A percentile compares a stretch with the other conserved stretches of the same genome.
Conservation (phyloP, 1,139 yeast genomes). For the Scheffersomyces stambukii region DNA sequence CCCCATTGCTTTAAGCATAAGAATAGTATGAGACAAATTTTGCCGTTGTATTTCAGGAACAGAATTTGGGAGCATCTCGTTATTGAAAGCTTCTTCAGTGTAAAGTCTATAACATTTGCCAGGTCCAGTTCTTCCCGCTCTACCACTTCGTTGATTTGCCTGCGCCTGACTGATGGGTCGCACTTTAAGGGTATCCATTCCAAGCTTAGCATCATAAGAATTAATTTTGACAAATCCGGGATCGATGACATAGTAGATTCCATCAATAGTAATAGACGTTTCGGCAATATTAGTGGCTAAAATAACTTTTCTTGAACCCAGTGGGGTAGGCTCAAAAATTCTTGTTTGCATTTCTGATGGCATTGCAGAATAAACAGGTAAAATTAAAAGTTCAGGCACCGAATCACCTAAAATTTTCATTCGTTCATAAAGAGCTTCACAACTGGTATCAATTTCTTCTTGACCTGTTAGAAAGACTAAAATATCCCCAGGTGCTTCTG, state of each 20-base stretch:
- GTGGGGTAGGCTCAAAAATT: slow-evolving; percentile 73
- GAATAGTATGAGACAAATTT: slow-evolving; percentile 76
- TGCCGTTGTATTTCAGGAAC: slow-evolving; percentile 93
- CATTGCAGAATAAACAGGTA: slow-evolving; percentile 84
- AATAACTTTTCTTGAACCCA: slow-evolving; percentile 66
- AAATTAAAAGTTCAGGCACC: slow-evolving; percentile 62
- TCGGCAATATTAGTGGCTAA: slow-evolving; percentile 82
- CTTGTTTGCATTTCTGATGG: slow-evolving; percentile 72
- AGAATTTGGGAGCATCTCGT: slow-evolving; percentile 81
- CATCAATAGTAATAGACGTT: slow-evolving; percentile 78
- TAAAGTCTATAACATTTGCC: slow-evolving; percentile 75
- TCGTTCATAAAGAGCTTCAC: slow-evolving; percentile 67
- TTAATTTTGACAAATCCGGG: slow-evolving; percentile 80
- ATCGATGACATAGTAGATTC: slow-evolving; percentile 71
- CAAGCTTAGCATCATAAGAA: slow-evolving; percentile 70
- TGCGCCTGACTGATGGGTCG: slow-evolving; percentile 80
- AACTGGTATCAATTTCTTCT: slow-evolving; percentile 88
- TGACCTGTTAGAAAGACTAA: slow-evolving; percentile 85
- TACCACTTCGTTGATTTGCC: slow-evolving; percentile 77
- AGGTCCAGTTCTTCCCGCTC: slow-evolving; percentile 87
- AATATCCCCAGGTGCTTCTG: slow-evolving; percentile 79
- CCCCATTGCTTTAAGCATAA: slow-evolving; percentile 95
- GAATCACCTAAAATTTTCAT: slow-evolving; percentile 63
- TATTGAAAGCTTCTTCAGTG: slow-evolving; percentile 61
- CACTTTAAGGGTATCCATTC: slow-evolving; percentile 73